These are phyloP conservation scores for Neurospora sp. DNA, from an alignment of 495 filamentous ascomycete species.

Conservation along the genomic window DNA sequence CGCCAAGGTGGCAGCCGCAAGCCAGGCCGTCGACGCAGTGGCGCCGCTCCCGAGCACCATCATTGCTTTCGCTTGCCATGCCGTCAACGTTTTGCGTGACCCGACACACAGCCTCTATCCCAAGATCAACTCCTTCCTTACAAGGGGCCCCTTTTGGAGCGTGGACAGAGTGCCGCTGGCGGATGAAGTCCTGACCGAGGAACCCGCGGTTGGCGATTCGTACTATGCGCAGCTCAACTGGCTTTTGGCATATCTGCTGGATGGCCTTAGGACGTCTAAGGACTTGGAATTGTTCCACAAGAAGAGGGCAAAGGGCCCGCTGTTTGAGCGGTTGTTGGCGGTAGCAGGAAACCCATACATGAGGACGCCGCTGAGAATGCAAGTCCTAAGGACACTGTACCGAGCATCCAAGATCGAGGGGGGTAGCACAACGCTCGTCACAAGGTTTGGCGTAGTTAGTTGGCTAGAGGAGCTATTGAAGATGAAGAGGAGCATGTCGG, in stretches of 20 bases:
- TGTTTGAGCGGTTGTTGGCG: slow-evolving; percentile 69
- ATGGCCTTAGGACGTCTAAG: slow-evolving; percentile 41
- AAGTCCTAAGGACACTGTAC: slow-evolving; percentile 64
- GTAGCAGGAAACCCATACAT: slow-evolving; percentile 60
- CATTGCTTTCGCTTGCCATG: slow-evolving; percentile 61
- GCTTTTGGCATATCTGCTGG: slow-evolving; percentile 67
- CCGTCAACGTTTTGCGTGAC: slow-evolving; percentile 56
- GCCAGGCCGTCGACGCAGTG: slow-evolving; percentile 37
- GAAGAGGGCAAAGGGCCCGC: slow-evolving; percentile 38
- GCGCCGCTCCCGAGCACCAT: slow-evolving; percentile 61
- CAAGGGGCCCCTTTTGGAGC: slow-evolving; percentile 63
- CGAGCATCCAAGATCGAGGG: slow-evolving; percentile 61
- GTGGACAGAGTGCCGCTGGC: slow-evolving; percentile 67
- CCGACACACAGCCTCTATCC: slow-evolving; percentile 77
- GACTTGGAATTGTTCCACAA: slow-evolving; percentile 81
- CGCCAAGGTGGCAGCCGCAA: slow-evolving; percentile 19
- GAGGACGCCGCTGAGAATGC: slow-evolving; percentile 47
- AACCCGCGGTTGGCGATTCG: slow-evolving; percentile 62
- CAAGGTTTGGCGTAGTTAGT: slow-evolving; percentile 66
- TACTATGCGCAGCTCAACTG: slow-evolving; percentile 70
- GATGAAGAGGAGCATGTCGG: slow-evolving; percentile 40
- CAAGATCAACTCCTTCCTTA: slow-evolving; percentile 79
- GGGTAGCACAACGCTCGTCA: slow-evolving; percentile 78
- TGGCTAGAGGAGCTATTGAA: slow-evolving; percentile 52
- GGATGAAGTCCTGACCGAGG: slow-evolving; percentile 57